Percentiles rank a stretch among this genome's conserved stretches.
phyloP scores from a whole-genome alignment of 345 rosid genomes.

The Pseudoturritis turrita region DNA sequence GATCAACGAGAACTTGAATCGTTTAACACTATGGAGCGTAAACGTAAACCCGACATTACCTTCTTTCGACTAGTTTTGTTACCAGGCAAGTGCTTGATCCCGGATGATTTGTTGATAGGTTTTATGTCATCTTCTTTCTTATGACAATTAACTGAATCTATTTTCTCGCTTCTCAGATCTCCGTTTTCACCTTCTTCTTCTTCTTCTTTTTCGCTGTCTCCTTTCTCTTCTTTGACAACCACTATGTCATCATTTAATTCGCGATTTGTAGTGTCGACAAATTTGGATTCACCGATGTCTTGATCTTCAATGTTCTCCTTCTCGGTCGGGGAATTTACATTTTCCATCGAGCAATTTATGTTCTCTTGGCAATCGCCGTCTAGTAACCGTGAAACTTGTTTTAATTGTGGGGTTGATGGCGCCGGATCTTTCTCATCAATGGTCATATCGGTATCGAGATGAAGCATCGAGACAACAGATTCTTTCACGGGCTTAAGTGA shows the following conservation, averaged over 20 bases:
- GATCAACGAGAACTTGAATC: not conserved
- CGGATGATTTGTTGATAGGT: conserved; percentile 28
- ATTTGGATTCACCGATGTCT: conserved; percentile 61
- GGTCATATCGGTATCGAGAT: conserved; percentile 40
- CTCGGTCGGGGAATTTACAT: conserved; percentile 34
- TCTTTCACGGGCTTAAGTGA: conserved; percentile 76
- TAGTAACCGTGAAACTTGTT: conserved; percentile 49
- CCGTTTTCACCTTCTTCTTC: conserved; percentile 26
- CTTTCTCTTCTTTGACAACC: conserved; percentile 25
- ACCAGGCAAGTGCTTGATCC: conserved; percentile 34
- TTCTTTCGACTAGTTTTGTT: conserved; percentile 60
- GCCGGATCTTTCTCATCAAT: conserved; percentile 51
- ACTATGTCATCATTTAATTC: not conserved
- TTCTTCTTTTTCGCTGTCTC: conserved; percentile 49
- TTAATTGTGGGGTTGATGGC: conserved; percentile 81
- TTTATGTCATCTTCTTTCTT: conserved; percentile 8
- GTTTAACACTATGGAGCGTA: not conserved
- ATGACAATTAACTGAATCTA: conserved; percentile 6
- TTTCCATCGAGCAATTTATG: conserved; percentile 44
- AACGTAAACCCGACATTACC: conserved; percentile 39
- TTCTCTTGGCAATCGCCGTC: conserved; percentile 74
- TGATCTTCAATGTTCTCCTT: conserved; percentile 50
- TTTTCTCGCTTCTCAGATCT: conserved; percentile 23
- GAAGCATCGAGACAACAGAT: conserved; percentile 53
- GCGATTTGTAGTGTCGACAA: conserved; percentile 62